Evolutionary conservation across 2,329 filamentous ascomycete genomes (phyloP).

Genomic region (Microcyclospora pomicola): DNA sequence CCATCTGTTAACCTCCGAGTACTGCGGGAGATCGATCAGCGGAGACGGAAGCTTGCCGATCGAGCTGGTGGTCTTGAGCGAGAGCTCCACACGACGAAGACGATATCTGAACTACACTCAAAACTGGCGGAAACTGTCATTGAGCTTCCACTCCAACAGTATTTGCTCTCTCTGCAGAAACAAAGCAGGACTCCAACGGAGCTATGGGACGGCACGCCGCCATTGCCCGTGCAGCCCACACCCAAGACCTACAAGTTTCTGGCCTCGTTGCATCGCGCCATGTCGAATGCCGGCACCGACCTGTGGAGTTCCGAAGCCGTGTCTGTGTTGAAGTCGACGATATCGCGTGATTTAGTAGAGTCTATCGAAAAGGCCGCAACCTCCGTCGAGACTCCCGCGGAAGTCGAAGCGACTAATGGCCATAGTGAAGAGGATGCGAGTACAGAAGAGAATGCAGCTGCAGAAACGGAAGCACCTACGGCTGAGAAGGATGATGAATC

Average conservation of each 20-base stretch:
- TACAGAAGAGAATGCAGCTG: neutral
- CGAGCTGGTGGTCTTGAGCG: too few species aligned
- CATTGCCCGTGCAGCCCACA: slow-evolving; percentile 66
- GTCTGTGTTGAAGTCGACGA: slow-evolving; percentile 44
- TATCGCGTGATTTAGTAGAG: slow-evolving; percentile 39
- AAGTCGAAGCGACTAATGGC: slow-evolving; percentile 1
- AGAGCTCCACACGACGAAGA: too few species aligned
- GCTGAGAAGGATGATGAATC: neutral
- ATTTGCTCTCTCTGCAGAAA: too few species aligned
- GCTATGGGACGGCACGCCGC: slow-evolving; percentile 69
- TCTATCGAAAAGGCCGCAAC: slow-evolving; percentile 6
- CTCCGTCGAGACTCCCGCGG: neutral
- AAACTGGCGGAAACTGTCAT: too few species aligned
- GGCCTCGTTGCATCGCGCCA: slow-evolving; percentile 47
- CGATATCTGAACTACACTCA: too few species aligned
- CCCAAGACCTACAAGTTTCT: slow-evolving; percentile 60
- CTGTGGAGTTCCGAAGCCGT: slow-evolving; percentile 67
- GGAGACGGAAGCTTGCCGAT: slow-evolving; percentile 36
- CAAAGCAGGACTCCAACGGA: too few species aligned
- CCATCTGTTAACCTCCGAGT: slow-evolving; percentile 65
- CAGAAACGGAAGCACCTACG: neutral
- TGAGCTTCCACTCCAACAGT: too few species aligned
- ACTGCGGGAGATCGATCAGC: slow-evolving; percentile 57
- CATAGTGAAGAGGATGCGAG: neutral
- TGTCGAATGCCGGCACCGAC: slow-evolving; percentile 60